Evolutionary conservation across 768 basidiomycete genomes (phyloP), one percentile per base, ranked within the genome.

Genomic region (Russula sp.): DNA sequence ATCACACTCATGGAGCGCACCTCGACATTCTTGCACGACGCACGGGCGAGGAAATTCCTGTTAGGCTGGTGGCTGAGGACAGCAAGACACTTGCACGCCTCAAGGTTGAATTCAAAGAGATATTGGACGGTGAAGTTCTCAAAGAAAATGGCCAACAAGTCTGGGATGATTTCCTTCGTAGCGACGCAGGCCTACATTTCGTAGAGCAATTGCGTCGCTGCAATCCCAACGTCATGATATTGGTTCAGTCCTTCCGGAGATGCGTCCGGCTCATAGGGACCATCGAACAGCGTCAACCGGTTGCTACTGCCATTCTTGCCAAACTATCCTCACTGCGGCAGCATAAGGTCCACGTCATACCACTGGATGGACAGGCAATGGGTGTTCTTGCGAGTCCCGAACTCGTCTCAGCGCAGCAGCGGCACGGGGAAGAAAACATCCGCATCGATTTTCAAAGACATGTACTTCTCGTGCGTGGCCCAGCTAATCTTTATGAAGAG

Each of bases 91-190:
- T 92, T 2, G 80, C 81, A 0, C 71, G 70, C 43, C 76, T 88
- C 56, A 90, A 88, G 66, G 69, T 74, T 2, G 77, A 83, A 63
- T 77, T 89, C 22, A 86, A 88, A 68, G 76, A 75, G n/a, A 73
- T 86, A 11, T 68, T 86, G 0, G 79, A 77, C 2, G 88, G 89
- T 0, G 85, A 90, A 64, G 73, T 79, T 2, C 70, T 88, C 38
- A 76, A 72, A 32, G 67, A 79, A 18, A 77, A 82, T 7, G 81
- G 78, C 34, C 79, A 79, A 43, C 72, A 77, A 1, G 73, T 81
- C 8, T 92, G 88, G 88, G 85, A 90, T 61, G 73, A 76, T 4
- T 90, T 82, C 71, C 85, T 92, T 62, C 68, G 69, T 22, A 64
- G 75, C 5, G 60, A 66, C 0, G 71, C 71, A 7, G 87, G 87